Evolutionary conservation across 768 basidiomycete genomes (phyloP).

Genomic region (Lentinula boryana): DNA sequence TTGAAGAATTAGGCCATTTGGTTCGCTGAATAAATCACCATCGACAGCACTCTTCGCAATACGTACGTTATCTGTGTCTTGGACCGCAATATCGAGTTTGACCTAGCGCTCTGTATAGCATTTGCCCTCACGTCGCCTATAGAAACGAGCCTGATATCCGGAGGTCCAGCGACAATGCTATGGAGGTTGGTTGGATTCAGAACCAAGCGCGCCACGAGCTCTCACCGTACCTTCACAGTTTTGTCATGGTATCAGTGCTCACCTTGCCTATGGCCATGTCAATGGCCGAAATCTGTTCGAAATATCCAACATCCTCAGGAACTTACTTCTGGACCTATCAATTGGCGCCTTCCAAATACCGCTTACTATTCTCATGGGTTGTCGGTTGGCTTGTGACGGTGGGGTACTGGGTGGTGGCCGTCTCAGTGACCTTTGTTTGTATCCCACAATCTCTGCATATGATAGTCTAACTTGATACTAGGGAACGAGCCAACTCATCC

Average conservation of each 20-base stretch:
- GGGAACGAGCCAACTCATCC: conserved; percentile 55
- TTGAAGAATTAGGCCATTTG: neutral
- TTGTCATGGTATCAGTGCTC: conserved; percentile 43
- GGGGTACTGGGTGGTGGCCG: conserved; percentile 63
- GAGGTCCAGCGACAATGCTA: conserved; percentile 51
- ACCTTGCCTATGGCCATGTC: conserved; percentile 46
- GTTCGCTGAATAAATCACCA: neutral
- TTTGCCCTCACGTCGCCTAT: conserved; percentile 53
- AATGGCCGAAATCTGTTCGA: conserved; percentile 52
- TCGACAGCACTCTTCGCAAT: conserved; percentile 55
- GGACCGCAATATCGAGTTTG: neutral
- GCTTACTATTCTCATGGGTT: conserved; percentile 54
- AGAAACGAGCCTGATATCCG: conserved; percentile 47
- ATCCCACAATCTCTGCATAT: neutral
- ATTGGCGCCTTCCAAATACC: conserved; percentile 41
- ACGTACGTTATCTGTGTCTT: conserved; percentile 32
- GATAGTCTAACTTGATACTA: conserved; percentile 3
- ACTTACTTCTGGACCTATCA: conserved; percentile 66
- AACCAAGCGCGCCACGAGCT: neutral
- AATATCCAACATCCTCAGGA: conserved; percentile 57
- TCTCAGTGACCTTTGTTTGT: conserved; percentile 58
- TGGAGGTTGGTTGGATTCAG: conserved; percentile 27
- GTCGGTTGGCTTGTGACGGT: conserved; percentile 66
- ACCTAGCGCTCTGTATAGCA: conserved; percentile 24
- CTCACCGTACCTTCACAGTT: conserved; percentile 17